These are phyloP conservation scores for Venustampulla echinocandica DNA, from an alignment of 495 filamentous ascomycete species.

Conservation along the genomic window DNA sequence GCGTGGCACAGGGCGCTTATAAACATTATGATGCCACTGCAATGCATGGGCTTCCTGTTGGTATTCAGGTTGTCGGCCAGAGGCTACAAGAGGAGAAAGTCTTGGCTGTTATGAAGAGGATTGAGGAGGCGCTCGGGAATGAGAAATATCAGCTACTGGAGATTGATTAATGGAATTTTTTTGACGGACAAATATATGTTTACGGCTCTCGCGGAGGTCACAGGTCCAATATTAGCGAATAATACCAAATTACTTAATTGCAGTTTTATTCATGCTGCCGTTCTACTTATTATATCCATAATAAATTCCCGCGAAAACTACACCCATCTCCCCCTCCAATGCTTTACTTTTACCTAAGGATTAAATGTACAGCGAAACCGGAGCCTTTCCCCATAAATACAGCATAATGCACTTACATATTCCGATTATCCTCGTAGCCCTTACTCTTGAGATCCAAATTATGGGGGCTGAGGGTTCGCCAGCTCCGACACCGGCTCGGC, in stretches of 20 bases:
- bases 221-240: neutral
- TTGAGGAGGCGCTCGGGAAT: slow-evolving; percentile 65
- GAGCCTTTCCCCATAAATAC: too few relatives aligned
- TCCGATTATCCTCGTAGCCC: too few relatives aligned
- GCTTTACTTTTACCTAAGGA: too few relatives aligned
- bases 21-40: slow-evolving; percentile 72
- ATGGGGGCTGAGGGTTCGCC: too few relatives aligned
- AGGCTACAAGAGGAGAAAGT: slow-evolving; percentile 91
- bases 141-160: slow-evolving; percentile 59
- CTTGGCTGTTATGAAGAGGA: slow-evolving; percentile 68
- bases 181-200: neutral
- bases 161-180: slow-evolving; percentile 19
- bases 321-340: too few relatives aligned
- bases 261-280: neutral
- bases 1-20: slow-evolving; percentile 76
- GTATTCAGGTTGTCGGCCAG: slow-evolving; percentile 75
- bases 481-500: too few relatives aligned
- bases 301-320: too few relatives aligned
- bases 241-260: too few relatives aligned
- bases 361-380: too few relatives aligned
- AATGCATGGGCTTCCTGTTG: slow-evolving; percentile 86
- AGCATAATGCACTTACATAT: too few relatives aligned
- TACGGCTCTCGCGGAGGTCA: neutral
- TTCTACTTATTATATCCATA: too few relatives aligned
- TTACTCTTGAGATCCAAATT: too few relatives aligned